Base-by-base conservation (phyloP, 202 grass and related monocot species). In the Setaria viridis region DNA sequence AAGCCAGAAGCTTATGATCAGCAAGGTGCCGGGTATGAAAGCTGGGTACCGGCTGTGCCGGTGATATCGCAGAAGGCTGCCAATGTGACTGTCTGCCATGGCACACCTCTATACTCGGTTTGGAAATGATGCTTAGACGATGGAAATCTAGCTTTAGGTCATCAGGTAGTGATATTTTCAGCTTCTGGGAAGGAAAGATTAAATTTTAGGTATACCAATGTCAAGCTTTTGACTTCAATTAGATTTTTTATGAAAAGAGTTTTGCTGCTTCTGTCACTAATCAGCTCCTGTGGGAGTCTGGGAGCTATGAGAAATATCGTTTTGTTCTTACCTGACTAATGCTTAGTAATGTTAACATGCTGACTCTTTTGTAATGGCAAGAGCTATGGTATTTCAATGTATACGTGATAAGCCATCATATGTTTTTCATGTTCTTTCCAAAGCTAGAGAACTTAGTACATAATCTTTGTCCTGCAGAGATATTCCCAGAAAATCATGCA, bases 121-220 rank as follows among this genome's bases (percentile, higher is more conserved):
- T 94, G 84, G 87, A 91, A 91, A 89, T 64, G 88, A 92, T 87
- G 76, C 84, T 85, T 87, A 79, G 51, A 25, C 25, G 25, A 34
- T n/a, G 4, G 34, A 35, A 20, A 41, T 29, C 9, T 9, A 29
- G 32, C 21, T 50, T 39, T 63, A 41, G 32, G 11, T 55, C 4
- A 54, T 75, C 4, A 55, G 29, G 39, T 79, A 77, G 60, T 67
- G 7, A 48, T 46, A 19, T 58, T 68, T 21, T 70, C 25, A 47
- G 39, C 37, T 66, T 2, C 62, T 59, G 13, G 34, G 15, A 43
- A 11, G 62, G 11, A 80, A 41, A 62, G 33, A 13, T 15, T 54
- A 73, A n/a, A 57, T n/a, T 57, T 45, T n/a, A 35, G 67, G 37
- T 84, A 63, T 70, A 89, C 21, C 55, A 43, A 78, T 71, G 81